Evolutionary conservation across 495 filamentous ascomycete species (phyloP), one percentile per base, ranked within the genome.

Genomic region (Penicillium coffeae): DNA sequence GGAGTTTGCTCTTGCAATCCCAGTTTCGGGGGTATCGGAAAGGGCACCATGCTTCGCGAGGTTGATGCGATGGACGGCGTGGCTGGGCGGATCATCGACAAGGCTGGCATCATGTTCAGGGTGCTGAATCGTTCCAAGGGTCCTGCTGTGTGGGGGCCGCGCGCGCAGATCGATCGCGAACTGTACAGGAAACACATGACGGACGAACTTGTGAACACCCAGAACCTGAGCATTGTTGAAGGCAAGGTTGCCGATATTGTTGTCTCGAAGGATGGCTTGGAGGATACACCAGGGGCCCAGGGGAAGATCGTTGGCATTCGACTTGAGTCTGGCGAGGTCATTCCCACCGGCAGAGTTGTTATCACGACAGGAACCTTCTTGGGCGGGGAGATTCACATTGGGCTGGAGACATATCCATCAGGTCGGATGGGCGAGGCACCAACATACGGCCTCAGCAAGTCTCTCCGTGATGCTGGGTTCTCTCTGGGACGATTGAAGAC

Each of bases 1-100:
- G 93, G 93, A 30, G 87, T 92, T 16, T 97, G 94, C 70, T 96
- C 92, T 42, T 98, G 93, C 74, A 98, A 98, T 67, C 93, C 93
- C 21, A 93, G 87, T 48, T 95, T 98, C 63, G 93, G 93, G 38
- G 93, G 93, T 25, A 98, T 98, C 56, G 93, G 93, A n/a, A 98
- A 98, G 67, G 93, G 93, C 8, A 96, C 87, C 13, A 97, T 98
- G 78, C 73, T 98, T 27, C 84, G 92, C 2, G 93, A 98, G 65
- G 84, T 98, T 21, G 93, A 98, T 71, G 94, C 93, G 0, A 79
- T 98, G 56, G 93, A 98, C 64, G 93, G 93, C 2, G 77, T 98
- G 8, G 86, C 87, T 0, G 92, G 90, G 2, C 79, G 89, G 8
- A 88, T 96, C 21, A 87, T 95, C 34, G 93, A 98, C 65, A 95